A percentile compares a stretch with the other conserved stretches of the same genome.
Evolutionary conservation across 2,329 filamentous ascomycete genomes (phyloP).

Genomic region (Penicillium olsonii): DNA sequence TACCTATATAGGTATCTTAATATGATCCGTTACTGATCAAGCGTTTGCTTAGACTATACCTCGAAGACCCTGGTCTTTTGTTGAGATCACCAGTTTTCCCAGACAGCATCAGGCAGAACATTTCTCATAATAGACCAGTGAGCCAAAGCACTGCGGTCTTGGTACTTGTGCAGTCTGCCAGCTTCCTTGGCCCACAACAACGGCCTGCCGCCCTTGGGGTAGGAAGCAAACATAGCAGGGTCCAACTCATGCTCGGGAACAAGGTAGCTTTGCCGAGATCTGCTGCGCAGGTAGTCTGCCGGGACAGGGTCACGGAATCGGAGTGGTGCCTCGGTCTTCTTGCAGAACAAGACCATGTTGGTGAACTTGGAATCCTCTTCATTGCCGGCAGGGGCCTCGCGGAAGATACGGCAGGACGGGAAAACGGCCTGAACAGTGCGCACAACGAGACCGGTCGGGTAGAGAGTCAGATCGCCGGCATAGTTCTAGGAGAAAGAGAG

Average conservation of each 20-base stretch:
- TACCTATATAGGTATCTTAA: no score
- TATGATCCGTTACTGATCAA: not conserved
- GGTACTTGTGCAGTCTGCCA: conserved; percentile 67
- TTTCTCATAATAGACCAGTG: conserved; percentile 93
- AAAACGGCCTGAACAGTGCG: conserved; percentile 82
- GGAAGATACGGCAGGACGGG: conserved; percentile 86
- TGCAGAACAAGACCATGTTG: conserved; percentile 96
- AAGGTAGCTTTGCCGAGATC: conserved; percentile 69
- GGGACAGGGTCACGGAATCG: conserved; percentile 66
- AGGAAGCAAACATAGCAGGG: conserved; percentile 33
- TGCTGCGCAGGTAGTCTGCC: conserved; percentile 71
- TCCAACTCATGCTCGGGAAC: conserved; percentile 71
- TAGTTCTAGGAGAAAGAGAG: conserved; percentile 81
- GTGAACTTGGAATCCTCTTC: conserved; percentile 69
- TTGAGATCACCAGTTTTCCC: conserved; percentile 76
- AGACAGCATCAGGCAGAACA: conserved; percentile 74
- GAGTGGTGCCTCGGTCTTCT: conserved; percentile 59
- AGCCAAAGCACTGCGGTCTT: conserved; percentile 72
- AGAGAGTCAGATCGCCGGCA: conserved; percentile 79
- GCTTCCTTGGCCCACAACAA: conserved; percentile 57
- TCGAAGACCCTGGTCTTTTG: not conserved
- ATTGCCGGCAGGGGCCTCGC: conserved; percentile 64
- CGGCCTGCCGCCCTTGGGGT: conserved; percentile 48
- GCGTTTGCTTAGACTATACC: not conserved
- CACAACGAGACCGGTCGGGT: conserved; percentile 74